A percentile compares a stretch with the other conserved stretches of the same genome.
Evolutionary conservation across 2,329 filamentous ascomycete genomes (phyloP).

Genomic region (Fusarium incarnatum): DNA sequence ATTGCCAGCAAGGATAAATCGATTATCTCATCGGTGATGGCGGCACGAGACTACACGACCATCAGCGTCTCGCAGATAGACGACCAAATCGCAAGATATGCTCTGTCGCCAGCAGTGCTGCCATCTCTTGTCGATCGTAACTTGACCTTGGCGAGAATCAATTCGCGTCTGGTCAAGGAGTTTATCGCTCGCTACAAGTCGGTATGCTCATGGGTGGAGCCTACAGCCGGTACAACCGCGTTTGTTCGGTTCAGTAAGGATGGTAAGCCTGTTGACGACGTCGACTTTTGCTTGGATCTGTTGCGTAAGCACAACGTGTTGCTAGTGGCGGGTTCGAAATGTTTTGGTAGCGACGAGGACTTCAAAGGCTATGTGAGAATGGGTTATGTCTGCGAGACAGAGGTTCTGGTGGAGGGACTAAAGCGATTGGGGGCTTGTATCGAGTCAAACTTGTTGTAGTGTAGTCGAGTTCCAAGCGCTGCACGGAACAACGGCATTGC

Average conservation of each 20-base stretch:
- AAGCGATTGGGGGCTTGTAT: conserved; percentile 60
- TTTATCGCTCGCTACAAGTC: conserved; percentile 75
- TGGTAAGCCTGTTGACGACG: conserved; percentile 74
- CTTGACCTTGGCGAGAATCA: conserved; percentile 71
- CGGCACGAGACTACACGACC: conserved; percentile 83
- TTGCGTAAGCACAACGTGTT: conserved; percentile 77
- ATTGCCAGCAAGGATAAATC: conserved; percentile 73
- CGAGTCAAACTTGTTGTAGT: conserved; percentile 20
- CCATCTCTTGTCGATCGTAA: conserved; percentile 65
- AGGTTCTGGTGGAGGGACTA: conserved; percentile 74
- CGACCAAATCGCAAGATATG: conserved; percentile 81
- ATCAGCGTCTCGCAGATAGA: conserved; percentile 88
- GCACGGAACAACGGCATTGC: conserved; percentile 38
- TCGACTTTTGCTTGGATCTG: conserved; percentile 76
- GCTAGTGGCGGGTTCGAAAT: conserved; percentile 77
- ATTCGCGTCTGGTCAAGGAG: conserved; percentile 72
- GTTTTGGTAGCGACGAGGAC: conserved; percentile 75
- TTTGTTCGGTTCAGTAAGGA: conserved; percentile 76
- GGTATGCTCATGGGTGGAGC: conserved; percentile 77
- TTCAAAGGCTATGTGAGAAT: conserved; percentile 82
- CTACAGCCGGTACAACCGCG: conserved; percentile 82
- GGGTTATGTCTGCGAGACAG: conserved; percentile 79
- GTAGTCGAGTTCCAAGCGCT: neutral
- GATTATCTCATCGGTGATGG: conserved; percentile 72
- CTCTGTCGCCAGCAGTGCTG: conserved; percentile 66